Evolutionary conservation across 768 basidiomycete genomes (phyloP).

Genomic region (Hydnomerulius pinastri): DNA sequence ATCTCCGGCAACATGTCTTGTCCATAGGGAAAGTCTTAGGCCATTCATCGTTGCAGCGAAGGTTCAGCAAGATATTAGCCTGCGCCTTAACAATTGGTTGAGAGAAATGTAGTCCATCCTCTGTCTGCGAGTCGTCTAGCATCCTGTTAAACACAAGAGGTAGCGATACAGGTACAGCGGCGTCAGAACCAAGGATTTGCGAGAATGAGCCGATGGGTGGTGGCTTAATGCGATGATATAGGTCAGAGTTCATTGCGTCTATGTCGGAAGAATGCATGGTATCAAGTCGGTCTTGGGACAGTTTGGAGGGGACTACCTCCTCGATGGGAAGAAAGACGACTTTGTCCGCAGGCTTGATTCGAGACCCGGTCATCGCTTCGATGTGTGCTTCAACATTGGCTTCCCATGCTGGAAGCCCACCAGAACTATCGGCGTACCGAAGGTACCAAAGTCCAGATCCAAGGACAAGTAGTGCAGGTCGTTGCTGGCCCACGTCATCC

Average conservation of each 20-base stretch:
- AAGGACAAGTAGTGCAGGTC: conserved; percentile 72
- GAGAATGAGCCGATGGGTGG: conserved; percentile 30
- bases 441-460: conserved; percentile 92
- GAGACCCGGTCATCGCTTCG: conserved; percentile 41
- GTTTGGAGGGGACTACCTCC: conserved; percentile 63
- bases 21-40: conserved; percentile 64
- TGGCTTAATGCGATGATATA: conserved; percentile 65
- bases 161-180: conserved; percentile 48
- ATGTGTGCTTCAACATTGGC: conserved; percentile 70
- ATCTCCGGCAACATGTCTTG: conserved; percentile 80
- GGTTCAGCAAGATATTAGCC: conserved; percentile 76
- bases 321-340: conserved; percentile 81
- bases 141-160: conserved; percentile 83
- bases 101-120: conserved; percentile 85
- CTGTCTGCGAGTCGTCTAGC: conserved; percentile 70
- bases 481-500: conserved; percentile 15
- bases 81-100: conserved; percentile 63
- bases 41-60: conserved; percentile 75
- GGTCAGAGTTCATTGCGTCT: conserved; percentile 89
- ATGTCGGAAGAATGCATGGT: conserved; percentile 80
- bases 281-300: conserved; percentile 60
- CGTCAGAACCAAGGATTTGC: conserved; percentile 23
- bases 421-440: conserved; percentile 67
- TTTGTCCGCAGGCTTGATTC: conserved; percentile 58
- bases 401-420: conserved; percentile 80